Percentiles rank a stretch among this genome's conserved stretches.
phyloP scores from a whole-genome alignment of 2,329 filamentous ascomycete species.

The Pseudocercospora fuligena region DNA sequence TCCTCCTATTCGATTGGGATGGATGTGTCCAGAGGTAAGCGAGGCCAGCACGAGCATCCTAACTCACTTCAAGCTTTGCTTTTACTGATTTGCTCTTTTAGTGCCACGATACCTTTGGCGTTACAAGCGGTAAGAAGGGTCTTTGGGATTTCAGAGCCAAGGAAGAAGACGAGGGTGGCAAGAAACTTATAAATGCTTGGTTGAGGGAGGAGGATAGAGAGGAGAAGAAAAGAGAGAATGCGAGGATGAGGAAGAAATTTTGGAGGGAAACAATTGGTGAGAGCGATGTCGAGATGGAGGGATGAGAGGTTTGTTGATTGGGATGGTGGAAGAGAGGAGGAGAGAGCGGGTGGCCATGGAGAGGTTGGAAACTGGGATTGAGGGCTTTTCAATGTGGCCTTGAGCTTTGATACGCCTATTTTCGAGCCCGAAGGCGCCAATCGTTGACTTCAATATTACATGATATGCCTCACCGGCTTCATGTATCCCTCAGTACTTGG shows the following conservation, averaged over 20 bases:
- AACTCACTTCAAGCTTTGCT: too few relatives aligned
- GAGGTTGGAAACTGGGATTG: too few relatives aligned
- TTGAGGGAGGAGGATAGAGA: constrained; percentile 8
- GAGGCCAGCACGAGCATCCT: too few relatives aligned
- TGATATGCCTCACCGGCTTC: too few relatives aligned
- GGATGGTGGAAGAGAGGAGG: neutral
- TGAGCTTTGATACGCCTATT: too few relatives aligned
- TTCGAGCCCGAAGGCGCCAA: too few relatives aligned
- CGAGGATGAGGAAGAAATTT: neutral
- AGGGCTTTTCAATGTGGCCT: too few relatives aligned
- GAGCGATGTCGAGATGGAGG: neutral
- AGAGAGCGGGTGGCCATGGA: too few relatives aligned
- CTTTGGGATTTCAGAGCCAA: neutral
- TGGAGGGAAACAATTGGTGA: neutral
- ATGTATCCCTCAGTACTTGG: too few relatives aligned
- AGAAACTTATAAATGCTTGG: constrained; percentile 3
- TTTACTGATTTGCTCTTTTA: too few relatives aligned
- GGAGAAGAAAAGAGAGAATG: neutral
- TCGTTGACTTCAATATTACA: too few relatives aligned
- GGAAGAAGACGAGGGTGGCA: neutral
- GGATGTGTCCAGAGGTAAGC: constrained; percentile 21
- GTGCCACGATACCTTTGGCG: constrained; percentile 6
- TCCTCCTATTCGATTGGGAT: constrained; percentile 20
- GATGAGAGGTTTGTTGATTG: neutral
- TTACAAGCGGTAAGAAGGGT: constrained; percentile 6